A percentile compares a stretch with the other conserved stretches of the same genome.
These are phyloP conservation scores for Wallemia hederae DNA, from an alignment of 1,284 basidiomycete genomes.

Conservation along the genomic window DNA sequence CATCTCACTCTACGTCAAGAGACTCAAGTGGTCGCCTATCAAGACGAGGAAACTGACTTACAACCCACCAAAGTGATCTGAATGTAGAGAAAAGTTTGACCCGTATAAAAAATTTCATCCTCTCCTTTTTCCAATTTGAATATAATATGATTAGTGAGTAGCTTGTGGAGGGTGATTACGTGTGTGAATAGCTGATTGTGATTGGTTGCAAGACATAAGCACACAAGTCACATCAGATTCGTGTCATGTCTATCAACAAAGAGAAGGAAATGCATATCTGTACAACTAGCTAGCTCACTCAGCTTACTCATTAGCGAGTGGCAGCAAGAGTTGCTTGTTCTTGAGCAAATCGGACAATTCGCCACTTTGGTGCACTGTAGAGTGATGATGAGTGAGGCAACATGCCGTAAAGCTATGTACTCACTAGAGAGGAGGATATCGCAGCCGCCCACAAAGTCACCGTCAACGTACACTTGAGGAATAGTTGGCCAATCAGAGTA, in stretches of 20 bases:
- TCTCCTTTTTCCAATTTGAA: not conserved
- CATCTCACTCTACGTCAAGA: constrained; percentile 65
- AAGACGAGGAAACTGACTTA: constrained; percentile 57
- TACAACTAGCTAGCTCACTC: not conserved
- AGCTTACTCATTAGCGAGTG: constrained; percentile 7
- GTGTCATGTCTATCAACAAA: too few species aligned
- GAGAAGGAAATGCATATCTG: too few species aligned
- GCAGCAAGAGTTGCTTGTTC: constrained; percentile 35
- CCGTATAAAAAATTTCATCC: not conserved
- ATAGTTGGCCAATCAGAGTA: constrained; percentile 96
- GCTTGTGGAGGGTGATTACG: too few species aligned
- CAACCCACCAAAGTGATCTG: not conserved
- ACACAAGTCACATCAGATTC: too few species aligned
- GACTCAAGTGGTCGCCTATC: constrained; percentile 74
- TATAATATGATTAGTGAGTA: too few species aligned
- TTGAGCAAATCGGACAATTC: constrained; percentile 62
- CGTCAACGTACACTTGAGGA: constrained; percentile 77
- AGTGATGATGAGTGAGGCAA: not conserved
- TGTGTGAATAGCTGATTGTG: too few species aligned
- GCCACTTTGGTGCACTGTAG: constrained; percentile 73
- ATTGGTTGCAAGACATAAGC: too few species aligned
- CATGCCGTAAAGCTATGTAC: constrained; percentile 17
- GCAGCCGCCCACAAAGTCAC: constrained; percentile 87
- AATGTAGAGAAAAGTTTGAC: not conserved
- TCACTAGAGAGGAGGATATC: constrained; percentile 74